phyloP scores from a whole-genome alignment of 108 stramenopile species.

The Cyclotella cryptica region DNA sequence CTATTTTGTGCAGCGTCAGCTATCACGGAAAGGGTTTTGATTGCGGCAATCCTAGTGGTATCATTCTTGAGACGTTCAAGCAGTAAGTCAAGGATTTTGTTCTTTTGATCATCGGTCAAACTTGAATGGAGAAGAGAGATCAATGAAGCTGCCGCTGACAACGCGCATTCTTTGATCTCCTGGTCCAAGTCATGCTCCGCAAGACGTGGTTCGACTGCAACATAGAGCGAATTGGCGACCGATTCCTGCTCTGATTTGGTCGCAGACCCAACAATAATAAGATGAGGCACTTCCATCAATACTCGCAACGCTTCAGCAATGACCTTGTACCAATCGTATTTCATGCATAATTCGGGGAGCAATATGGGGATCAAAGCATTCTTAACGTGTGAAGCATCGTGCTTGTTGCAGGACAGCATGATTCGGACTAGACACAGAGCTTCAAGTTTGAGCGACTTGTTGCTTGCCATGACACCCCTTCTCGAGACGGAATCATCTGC shows the following conservation, averaged over 20 bases:
- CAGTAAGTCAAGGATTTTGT: slow-evolving; percentile 70
- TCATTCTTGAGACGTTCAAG: slow-evolving; percentile 94
- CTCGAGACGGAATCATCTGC: slow-evolving; percentile 39
- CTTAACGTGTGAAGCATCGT: slow-evolving; percentile 59
- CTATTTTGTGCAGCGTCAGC: slow-evolving; percentile 63
- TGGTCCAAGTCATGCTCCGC: slow-evolving; percentile 95
- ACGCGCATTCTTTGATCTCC: slow-evolving; percentile 96
- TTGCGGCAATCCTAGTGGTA: slow-evolving; percentile 92
- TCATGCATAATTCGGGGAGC: slow-evolving; percentile 74
- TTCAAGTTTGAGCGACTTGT: slow-evolving; percentile 94
- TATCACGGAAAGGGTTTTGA: slow-evolving; percentile 84
- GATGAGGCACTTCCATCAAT: slow-evolving; percentile 73
- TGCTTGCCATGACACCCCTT: slow-evolving; percentile 58
- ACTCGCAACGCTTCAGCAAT: slow-evolving; percentile 93
- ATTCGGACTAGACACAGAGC: slow-evolving; percentile 82
- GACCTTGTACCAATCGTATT: slow-evolving; percentile 98
- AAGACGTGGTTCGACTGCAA: slow-evolving; percentile 90
- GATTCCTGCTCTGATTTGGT: slow-evolving; percentile 49
- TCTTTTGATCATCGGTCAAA: slow-evolving; percentile 63
- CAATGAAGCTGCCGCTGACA: slow-evolving; percentile 69
- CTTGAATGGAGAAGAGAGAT: slow-evolving; percentile 63
- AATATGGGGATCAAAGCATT: slow-evolving; percentile 56
- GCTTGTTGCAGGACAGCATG: slow-evolving; percentile 69
- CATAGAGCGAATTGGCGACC: slow-evolving; percentile 78
- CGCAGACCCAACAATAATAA: slow-evolving; percentile 60